Evolutionary conservation across 176 grass and related monocot species (phyloP).

Genomic region (Chloris gayana): DNA sequence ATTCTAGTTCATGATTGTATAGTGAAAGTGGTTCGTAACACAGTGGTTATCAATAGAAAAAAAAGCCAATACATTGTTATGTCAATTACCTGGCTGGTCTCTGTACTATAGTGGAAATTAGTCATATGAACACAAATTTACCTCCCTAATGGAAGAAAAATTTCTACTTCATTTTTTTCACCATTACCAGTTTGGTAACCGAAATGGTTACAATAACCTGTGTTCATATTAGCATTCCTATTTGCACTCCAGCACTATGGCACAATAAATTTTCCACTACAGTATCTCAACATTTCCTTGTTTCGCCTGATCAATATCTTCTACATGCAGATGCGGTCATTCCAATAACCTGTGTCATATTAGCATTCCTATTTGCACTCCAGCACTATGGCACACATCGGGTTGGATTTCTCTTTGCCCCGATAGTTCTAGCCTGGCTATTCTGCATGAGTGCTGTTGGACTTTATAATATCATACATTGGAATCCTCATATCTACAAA

Average conservation of each 20-base stretch:
- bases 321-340: constrained; percentile 77
- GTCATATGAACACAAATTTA: constrained; percentile 10
- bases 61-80: background rate
- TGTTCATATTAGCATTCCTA: too few relatives aligned
- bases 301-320: constrained; percentile 32
- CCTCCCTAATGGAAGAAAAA: constrained; percentile 10
- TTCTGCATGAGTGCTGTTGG: constrained; percentile 89
- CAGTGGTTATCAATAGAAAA: background rate
- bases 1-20: background rate
- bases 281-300: background rate
- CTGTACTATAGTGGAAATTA: background rate
- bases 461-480: constrained; percentile 86
- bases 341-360: constrained; percentile 88
- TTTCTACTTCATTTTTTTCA: background rate
- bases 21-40: background rate
- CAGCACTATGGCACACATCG: constrained; percentile 95
- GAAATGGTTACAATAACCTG: too few relatives aligned
- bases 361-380: constrained; percentile 88
- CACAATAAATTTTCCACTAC: constrained; percentile 9
- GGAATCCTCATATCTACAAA: constrained; percentile 90
- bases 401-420: constrained; percentile 87
- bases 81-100: background rate
- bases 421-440: constrained; percentile 87
- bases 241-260: too few relatives aligned
- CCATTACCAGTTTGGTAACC: background rate